Base-by-base conservation (phyloP, 2,329 filamentous ascomycete genomes). In the Phaeosphaeria sp. region DNA sequence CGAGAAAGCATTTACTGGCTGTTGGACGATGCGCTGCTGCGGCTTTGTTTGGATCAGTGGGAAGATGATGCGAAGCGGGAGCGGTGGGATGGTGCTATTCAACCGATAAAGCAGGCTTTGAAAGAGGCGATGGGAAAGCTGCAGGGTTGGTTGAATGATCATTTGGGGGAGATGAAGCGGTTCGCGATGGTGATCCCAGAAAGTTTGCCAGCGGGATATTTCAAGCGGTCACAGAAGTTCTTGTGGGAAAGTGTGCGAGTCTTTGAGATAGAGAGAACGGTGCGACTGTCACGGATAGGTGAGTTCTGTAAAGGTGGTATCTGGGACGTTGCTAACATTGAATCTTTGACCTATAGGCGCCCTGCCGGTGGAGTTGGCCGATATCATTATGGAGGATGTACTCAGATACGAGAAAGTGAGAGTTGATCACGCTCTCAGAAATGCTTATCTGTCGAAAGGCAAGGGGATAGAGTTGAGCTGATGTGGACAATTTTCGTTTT, bases 1-100 rank as follows among this genome's bases (percentile, higher is more conserved):
- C 52, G 61, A 4, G 51, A 57, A 15, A 66, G 63, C 25, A 47
- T 66, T 11, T 66, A 64, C 49, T 60, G 55, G 57, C 59, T 63
- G 0, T 39, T 65, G 15, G 63, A 65, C 49, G 56, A 65, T 51
- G 55, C 59, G n/a, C 22, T 65, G 24, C 53, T 65, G 21, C 53
- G 49, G 2, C 59, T 66, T 17, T 61, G 55, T 25, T 9, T 63
- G 15, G 59, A 58, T 17, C 49, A 57, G 44, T 66, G 63, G 59
- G 59, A 66, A 39, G 33, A 51, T 36, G 45, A 51, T 13, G 43
- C 30, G 24, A 44, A 47, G 22, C 46, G 39, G 3, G 22, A 20
- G 13, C 25, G 53, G 6, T 57, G 63, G 53, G 55, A 59, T 6
- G 25, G 25, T n/a, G 60, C 53, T 39, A 55, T 50, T 9, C 20